Evolutionary conservation across 331 rosid species (phyloP).

Genomic region (Pyracantha coccinea): DNA sequence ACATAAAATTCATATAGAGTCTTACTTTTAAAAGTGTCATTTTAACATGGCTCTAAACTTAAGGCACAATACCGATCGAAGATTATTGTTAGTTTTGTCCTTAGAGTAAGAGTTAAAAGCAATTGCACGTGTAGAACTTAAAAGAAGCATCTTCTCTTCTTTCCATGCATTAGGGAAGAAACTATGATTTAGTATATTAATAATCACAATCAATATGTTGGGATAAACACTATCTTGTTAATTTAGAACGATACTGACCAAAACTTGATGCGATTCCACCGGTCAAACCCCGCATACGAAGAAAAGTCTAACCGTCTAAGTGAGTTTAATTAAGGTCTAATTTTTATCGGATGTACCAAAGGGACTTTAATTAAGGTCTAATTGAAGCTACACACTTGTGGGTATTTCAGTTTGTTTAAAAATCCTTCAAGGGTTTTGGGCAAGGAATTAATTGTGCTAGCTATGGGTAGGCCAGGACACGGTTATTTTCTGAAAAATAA

Average conservation of each 20-base stretch:
- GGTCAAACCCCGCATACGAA: neutral
- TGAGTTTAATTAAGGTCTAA: neutral
- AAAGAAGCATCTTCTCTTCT: slow-evolving; percentile 36
- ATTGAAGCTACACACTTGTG: slow-evolving; percentile 9
- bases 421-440: slow-evolving; percentile 10
- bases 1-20: rapidly evolving
- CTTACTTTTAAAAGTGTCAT: rapidly evolving
- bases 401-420: neutral
- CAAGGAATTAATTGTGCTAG: neutral
- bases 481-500: neutral
- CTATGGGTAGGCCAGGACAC: neutral
- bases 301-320: slow-evolving; percentile 1
- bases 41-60: neutral
- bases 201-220: neutral
- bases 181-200: neutral
- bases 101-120: slow-evolving; percentile 12
- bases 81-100: neutral
- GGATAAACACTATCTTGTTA: too few species aligned
- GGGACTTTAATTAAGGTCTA: slow-evolving; percentile 3
- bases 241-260: too few species aligned
- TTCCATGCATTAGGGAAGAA: slow-evolving; percentile 43
- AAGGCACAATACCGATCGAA: neutral
- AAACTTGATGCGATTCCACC: neutral
- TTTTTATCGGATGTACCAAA: too few species aligned
- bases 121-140: slow-evolving; percentile 26